Percentiles rank a stretch among this genome's conserved stretches.
phyloP scores from a whole-genome alignment of 305 asterid species.

The Solanum hybrid region DNA sequence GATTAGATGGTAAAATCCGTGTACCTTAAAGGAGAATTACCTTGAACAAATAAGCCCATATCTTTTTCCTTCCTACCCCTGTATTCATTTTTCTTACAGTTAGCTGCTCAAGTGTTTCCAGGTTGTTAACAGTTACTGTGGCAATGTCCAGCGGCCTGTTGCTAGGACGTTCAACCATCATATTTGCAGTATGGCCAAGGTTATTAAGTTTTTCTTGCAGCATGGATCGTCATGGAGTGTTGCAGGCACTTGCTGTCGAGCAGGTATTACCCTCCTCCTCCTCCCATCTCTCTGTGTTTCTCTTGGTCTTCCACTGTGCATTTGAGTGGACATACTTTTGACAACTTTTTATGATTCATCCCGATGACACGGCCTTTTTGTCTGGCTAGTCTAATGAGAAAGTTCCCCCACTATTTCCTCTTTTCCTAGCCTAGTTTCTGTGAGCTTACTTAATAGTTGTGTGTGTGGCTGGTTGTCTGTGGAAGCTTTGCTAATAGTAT shows the following conservation, averaged over 20 bases:
- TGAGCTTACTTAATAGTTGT: not conserved
- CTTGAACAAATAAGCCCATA: not conserved
- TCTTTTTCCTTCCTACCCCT: not conserved
- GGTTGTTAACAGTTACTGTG: conserved; percentile 35
- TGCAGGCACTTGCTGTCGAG: conserved; percentile 70
- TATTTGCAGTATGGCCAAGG: conserved; percentile 53
- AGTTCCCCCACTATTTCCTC: not conserved
- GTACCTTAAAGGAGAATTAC: not conserved
- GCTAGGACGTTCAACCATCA: conserved; percentile 54
- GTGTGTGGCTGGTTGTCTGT: not conserved
- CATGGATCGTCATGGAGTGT: conserved; percentile 65
- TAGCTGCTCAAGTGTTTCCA: conserved; percentile 1
- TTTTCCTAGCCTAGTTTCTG: not conserved
- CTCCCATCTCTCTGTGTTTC: not conserved
- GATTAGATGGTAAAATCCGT: conserved; percentile 39
- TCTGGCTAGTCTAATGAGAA: not conserved
- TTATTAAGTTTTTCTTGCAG: conserved; percentile 55
- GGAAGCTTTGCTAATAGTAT: not conserved
- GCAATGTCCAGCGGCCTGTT: conserved; percentile 33
- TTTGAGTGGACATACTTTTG: not conserved
- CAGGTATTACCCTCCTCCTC: conserved; percentile 25
- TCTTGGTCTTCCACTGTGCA: not conserved
- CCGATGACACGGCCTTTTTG: not conserved
- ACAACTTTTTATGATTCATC: not conserved
- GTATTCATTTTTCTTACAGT: not conserved